Base-by-base conservation (phyloP, 306 rosid species). In the Prunus campanulata region DNA sequence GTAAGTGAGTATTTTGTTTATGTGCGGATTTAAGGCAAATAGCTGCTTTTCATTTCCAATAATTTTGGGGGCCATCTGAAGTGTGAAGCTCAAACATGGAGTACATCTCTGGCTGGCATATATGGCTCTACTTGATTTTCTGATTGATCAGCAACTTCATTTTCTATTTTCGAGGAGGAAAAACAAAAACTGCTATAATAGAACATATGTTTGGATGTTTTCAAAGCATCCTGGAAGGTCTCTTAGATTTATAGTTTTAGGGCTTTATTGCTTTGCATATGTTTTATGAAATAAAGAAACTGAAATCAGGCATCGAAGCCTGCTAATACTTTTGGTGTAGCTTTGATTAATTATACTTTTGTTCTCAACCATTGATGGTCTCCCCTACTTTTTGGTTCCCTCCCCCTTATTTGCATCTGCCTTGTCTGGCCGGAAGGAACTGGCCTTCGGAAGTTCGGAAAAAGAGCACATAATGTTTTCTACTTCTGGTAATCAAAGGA, bases 61-160 rank as follows among this genome's bases (percentile, higher is more conserved):
- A 89, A 91, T 84, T 74, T 79, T 82, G 79, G 86, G 83, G 84
- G 65, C 77, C 75, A 68, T 74, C 76, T 70, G 86, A 73, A 79
- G 75, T 78, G 78, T 78, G 80, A 78, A 81, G 67, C 48, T 77
- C 68, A 77, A 42, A 75, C 78, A 54, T 73, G 87, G 76, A 64
- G 57, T 62, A 75, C 63, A 29, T 59, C 75, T 68, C 64, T 72
- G 85, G 74, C 54, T 69, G 84, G 72, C 77, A n/a, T n/a, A n/a
- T 75, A 72, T 56, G 77, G 84, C 79, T 74, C 78, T 70, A 62
- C 70, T 51, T 63, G 44, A 15, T 60, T 70, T 72, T 81, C 70
- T 77, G 39, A 67, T 76, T 79, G 74, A 64, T 75, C 64, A 60
- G 81, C 81, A 47, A 72, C 87, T 77, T 70, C 11, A 27, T 74